Evolutionary conservation across 805 yeast species (phyloP).

Genomic region (Candida dajiaensis): DNA sequence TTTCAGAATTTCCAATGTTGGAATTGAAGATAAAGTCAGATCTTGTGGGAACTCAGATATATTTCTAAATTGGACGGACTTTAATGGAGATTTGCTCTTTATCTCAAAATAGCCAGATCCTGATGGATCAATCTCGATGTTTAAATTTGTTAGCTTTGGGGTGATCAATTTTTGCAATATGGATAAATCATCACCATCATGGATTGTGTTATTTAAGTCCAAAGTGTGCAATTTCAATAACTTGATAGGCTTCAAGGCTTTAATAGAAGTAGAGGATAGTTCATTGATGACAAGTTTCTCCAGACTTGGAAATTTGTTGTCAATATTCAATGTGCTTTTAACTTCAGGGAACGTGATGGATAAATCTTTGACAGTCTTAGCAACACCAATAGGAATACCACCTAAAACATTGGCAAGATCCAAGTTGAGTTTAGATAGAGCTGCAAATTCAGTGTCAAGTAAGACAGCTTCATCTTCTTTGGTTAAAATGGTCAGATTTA

Average conservation of each 20-base stretch:
- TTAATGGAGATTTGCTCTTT: neutral
- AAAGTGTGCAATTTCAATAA: conserved; percentile 1
- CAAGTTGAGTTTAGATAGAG: neutral
- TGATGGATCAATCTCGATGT: neutral
- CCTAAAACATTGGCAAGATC: neutral
- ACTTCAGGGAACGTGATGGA: neutral
- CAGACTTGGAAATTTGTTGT: neutral
- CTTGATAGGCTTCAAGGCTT: neutral
- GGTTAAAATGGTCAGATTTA: neutral
- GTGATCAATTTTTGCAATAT: neutral
- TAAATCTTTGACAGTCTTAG: neutral
- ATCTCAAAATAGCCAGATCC: neutral
- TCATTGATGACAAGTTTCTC: conserved; percentile 3
- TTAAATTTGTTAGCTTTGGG: neutral
- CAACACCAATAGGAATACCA: neutral
- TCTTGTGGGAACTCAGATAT: neutral
- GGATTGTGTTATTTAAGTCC: conserved; percentile 1
- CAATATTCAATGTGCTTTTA: neutral
- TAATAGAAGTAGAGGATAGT: neutral
- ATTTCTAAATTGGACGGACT: neutral
- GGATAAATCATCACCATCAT: neutral
- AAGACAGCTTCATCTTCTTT: neutral
- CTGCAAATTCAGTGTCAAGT: neutral
- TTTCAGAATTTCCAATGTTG: neutral
- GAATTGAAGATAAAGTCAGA: neutral